Evolutionary conservation across 495 filamentous ascomycete genomes (phyloP), one percentile per base, ranked within the genome.

Genomic region (Xylaria flabelliformis): DNA sequence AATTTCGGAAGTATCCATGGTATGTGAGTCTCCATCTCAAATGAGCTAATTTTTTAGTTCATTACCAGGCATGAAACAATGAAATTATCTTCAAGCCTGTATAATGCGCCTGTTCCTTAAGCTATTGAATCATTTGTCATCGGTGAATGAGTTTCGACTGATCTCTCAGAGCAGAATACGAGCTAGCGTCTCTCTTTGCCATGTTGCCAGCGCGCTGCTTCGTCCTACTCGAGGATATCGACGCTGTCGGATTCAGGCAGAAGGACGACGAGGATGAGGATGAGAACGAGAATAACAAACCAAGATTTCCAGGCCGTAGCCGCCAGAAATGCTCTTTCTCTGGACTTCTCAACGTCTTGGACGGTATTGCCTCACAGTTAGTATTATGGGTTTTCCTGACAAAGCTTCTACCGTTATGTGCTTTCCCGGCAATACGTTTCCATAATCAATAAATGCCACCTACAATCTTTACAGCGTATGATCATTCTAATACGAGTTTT

Each of bases 221-320:
- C 53, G 87, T 90, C 5, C 78, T 90, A 0, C 82, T 90, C 13
- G 88, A 90, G 75, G 88, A 90, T 73, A 86, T 89, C 55, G 88
- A 90, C 73, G 83, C 88, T 8, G 87, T 69, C 4, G 58, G 71
- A 10, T 62, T 69, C 26, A 39, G 34, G 70, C 0, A 44, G 69
- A 12, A 72, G 69, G 48, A 72, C 72, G 24, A 41, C 6, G 24
- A 55, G 69, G 44, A 76, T 12, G 51, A 44, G 21, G 32, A n/a
- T 9, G 39, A 26, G 26, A 17, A n/a, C 8, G 56, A n/a, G 0
- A 19, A 61, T 12, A 32, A n/a, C 29, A 62, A 9, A 50, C 51
- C 29, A 69, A 53, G 15, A 21, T 13, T 26, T 3, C 50, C 21
- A 4, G 50, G 50, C 53, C 53, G 53, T 10, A 12, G 21, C 42